A percentile compares a stretch with the other conserved stretches of the same genome.
Evolutionary conservation across 768 basidiomycete species (phyloP).

Genomic region (Lepiota subincarnata): DNA sequence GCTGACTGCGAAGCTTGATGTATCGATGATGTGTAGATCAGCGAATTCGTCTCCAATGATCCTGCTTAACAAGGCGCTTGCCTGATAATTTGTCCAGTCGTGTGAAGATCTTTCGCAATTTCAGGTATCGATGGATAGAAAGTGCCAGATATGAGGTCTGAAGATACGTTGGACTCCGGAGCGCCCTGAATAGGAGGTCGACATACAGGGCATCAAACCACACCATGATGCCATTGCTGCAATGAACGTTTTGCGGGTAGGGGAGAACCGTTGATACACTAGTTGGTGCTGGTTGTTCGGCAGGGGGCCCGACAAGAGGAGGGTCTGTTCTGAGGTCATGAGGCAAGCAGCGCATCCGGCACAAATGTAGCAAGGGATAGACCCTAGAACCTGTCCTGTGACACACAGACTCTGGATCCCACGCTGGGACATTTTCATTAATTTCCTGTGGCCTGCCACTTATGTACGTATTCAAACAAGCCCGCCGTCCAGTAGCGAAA

Average conservation of each 20-base stretch:
- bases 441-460: too few species aligned
- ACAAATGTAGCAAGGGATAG: too few species aligned
- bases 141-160: constrained; percentile 67
- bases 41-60: neutral
- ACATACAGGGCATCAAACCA: constrained; percentile 58
- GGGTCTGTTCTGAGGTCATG: too few species aligned
- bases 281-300: constrained; percentile 19
- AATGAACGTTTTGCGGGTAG: constrained; percentile 45
- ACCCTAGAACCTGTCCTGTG: too few species aligned
- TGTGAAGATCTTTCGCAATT: constrained; percentile 59
- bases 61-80: constrained; percentile 17
- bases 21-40: neutral
- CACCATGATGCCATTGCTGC: constrained; percentile 53
- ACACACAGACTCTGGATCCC: too few species aligned
- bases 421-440: too few species aligned
- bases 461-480: too few species aligned
- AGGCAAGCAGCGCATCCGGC: too few species aligned
- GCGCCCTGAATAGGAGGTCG: neutral
- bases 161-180: neutral
- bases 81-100: constrained; percentile 57
- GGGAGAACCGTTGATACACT: constrained; percentile 56
- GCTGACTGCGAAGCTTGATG: constrained; percentile 31
- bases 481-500: too few species aligned
- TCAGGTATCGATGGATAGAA: constrained; percentile 75
- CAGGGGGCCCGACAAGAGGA: too few species aligned